Conservation (phyloP, 2,329 filamentous ascomycete genomes). For the Berkeleyomyces rouxiae region DNA sequence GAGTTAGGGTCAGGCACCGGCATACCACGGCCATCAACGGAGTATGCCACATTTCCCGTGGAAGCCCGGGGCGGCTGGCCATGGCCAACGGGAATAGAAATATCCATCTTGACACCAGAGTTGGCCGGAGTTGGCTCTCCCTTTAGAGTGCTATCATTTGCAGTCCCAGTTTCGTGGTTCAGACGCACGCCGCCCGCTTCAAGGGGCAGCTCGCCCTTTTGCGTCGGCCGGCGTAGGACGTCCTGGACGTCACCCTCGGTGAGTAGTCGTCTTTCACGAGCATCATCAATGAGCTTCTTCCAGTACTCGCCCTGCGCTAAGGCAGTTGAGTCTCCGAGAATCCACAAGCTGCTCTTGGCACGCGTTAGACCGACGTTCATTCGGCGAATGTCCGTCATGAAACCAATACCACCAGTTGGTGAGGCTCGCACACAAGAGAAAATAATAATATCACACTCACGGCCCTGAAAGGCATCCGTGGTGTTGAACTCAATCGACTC, state of each 20-base stretch:
- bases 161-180: neutral
- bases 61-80: neutral
- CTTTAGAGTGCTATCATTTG: neutral
- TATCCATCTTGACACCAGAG: neutral
- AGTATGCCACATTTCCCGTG: conserved; percentile 1
- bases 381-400: conserved; percentile 92
- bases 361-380: conserved; percentile 98
- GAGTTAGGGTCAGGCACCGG: conserved; percentile 15
- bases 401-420: conserved; percentile 87
- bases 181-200: conserved; percentile 10
- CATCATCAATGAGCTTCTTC: conserved; percentile 71
- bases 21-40: conserved; percentile 12
- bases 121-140: neutral
- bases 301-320: conserved; percentile 81
- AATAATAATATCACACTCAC: conserved; percentile 95
- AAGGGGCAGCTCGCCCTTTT: conserved; percentile 20
- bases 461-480: conserved; percentile 91
- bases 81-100: conserved; percentile 8
- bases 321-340: conserved; percentile 79
- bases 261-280: conserved; percentile 56
- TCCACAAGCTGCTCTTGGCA: conserved; percentile 92
- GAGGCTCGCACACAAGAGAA: conserved; percentile 96
- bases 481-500: conserved; percentile 92
- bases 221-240: conserved; percentile 30
- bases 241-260: conserved; percentile 46